Conservation (phyloP, 1,139 yeast species). For the Lodderomyces parapsilosis region DNA sequence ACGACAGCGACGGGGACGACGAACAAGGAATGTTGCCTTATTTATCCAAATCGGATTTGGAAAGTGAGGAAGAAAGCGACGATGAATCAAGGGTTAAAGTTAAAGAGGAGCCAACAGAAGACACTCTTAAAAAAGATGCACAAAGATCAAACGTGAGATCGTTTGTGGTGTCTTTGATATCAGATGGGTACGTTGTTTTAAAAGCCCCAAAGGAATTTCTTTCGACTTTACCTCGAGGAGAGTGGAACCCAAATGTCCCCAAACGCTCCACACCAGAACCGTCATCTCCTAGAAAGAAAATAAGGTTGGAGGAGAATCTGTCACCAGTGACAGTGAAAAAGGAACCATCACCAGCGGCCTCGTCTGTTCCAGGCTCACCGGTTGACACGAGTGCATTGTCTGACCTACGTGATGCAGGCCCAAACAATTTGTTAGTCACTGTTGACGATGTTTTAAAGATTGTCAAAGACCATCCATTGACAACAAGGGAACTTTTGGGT, state of each 20-base stretch:
- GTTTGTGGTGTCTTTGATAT: slow-evolving; percentile 33
- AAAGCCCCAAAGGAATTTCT: slow-evolving; percentile 64
- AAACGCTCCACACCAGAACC: slow-evolving; percentile 30
- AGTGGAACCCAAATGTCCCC: slow-evolving; percentile 75
- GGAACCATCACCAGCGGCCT: slow-evolving; percentile 17
- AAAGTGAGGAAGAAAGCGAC: slow-evolving; percentile 52
- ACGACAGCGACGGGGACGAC: slow-evolving; percentile 89
- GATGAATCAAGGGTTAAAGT: slow-evolving; percentile 37
- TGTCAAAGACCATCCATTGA: slow-evolving; percentile 60
- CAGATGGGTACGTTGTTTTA: slow-evolving; percentile 66
- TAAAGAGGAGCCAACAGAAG: slow-evolving; percentile 36
- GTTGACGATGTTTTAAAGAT: slow-evolving; percentile 70
- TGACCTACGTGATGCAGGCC: slow-evolving; percentile 39
- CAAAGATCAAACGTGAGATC: background rate
- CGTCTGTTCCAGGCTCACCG: slow-evolving; percentile 5
- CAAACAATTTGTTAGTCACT: slow-evolving; percentile 52
- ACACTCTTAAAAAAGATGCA: slow-evolving; percentile 10
- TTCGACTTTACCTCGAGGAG: slow-evolving; percentile 71
- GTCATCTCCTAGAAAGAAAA: slow-evolving; percentile 39
- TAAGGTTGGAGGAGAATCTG: slow-evolving; percentile 24
- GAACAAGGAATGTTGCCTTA: slow-evolving; percentile 64
- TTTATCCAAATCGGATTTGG: slow-evolving; percentile 69
- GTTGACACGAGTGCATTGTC: background rate
- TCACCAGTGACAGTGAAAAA: slow-evolving; percentile 3
- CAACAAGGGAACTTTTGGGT: slow-evolving; percentile 64